Base-by-base conservation (phyloP, 2,329 filamentous ascomycete genomes). In the Exserohilum turcica region DNA sequence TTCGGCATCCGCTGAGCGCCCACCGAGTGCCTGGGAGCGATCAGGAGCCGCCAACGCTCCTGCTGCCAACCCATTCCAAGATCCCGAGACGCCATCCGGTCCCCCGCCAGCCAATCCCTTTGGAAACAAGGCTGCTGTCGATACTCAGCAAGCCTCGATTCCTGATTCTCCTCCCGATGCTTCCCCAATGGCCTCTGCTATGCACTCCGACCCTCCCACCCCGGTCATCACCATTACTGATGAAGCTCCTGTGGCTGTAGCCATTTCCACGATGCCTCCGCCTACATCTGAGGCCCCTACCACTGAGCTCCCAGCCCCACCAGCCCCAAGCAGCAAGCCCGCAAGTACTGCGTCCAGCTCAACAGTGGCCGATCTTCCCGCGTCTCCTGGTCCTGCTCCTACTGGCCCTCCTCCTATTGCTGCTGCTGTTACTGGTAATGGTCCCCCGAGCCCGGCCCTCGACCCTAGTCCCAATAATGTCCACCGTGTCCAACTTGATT, bases 401-500 rank as follows among this genome's bases (percentile, higher is more conserved):
- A 66, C 63, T 28, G 71, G 71, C 46, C 61, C 77, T 49, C 66
- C 70, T 19, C 77, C 74, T 32, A 77, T 70, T 29, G 84, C 83
- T 43, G 77, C 68, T 33, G 84, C 83, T 37, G 82, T 81, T 9
- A 85, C 83, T 37, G 87, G 87, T 61, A 84, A 83, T 10, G 84
- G 83, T 44, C 84, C 84, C 38, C 85, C 83, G 50, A 86, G 84
- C 15, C 84, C 86, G 18, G 70, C 65, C 53, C 56, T 69, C 31
- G 59, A 43, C 57, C 59, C 72, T 39, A 59, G 52, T 46, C 61
- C 75, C 15, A 81, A 79, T 68, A 86, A 90, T 61, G 92, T 97
- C 49, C 89, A 97, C 75, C 91, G 94, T 59, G 91, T 97, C 29
- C 91, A 97, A 74, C 85, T 97, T 63, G 92, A 97, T 74, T 99